Conservation (phyloP, 768 basidiomycete species). For the Sarcodon aspratus region DNA sequence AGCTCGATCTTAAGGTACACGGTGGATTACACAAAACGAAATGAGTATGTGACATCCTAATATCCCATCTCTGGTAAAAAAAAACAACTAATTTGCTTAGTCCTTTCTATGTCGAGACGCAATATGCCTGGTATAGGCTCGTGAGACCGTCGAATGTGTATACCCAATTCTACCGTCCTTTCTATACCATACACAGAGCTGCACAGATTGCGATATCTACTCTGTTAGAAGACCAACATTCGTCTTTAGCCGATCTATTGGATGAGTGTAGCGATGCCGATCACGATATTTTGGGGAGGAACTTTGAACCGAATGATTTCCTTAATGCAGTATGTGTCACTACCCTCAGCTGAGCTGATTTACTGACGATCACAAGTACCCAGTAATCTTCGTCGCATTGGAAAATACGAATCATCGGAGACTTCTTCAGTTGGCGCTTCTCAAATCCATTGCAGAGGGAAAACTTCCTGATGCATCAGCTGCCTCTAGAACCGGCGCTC, state of each 20-base stretch:
- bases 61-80: not conserved
- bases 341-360: too few species aligned
- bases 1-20: slow-evolving; percentile 33
- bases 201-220: slow-evolving; percentile 35
- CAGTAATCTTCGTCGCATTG: slow-evolving; percentile 1
- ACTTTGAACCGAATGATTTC: not conserved
- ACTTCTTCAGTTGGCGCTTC: not conserved
- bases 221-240: slow-evolving; percentile 19
- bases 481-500: not conserved
- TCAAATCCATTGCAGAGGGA: not conserved
- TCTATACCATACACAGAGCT: slow-evolving; percentile 38
- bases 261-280: slow-evolving; percentile 12
- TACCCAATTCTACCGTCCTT: slow-evolving; percentile 27
- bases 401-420: not conserved
- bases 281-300: slow-evolving; percentile 2
- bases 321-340: too few species aligned
- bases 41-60: slow-evolving; percentile 33
- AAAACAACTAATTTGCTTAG: slow-evolving; percentile 21
- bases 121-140: slow-evolving; percentile 53
- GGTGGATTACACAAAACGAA: slow-evolving; percentile 36
- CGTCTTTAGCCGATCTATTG: slow-evolving; percentile 24
- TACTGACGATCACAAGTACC: not conserved
- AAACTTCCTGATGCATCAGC: not conserved
- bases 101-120: slow-evolving; percentile 55
- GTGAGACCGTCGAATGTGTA: slow-evolving; percentile 36